Evolutionary conservation across 202 grass and related monocot species (phyloP), one percentile per base, ranked within the genome.

Genomic region (Zoysia matrella): DNA sequence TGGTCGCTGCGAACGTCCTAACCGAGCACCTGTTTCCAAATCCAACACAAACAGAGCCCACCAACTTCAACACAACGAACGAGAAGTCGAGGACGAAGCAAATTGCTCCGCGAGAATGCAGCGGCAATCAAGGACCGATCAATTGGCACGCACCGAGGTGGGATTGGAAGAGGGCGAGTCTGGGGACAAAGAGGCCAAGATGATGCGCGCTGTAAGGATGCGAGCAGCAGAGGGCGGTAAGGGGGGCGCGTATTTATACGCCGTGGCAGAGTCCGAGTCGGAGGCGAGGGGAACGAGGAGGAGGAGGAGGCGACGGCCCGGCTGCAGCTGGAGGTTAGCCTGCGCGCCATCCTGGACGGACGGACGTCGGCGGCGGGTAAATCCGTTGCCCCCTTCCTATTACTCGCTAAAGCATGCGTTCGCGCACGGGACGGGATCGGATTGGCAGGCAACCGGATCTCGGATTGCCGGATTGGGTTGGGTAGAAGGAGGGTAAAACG

Each of bases 181-280:
- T 5, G 0, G 39, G 47, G 60, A 13, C 42, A 13, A 11, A 16
- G 76, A 6, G 42, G 48, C 2, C 65, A 16, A 2, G 15, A 58
- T 30, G 22, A 30, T 2, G 66, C 2, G n/a, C 16, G 36, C 4
- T 72, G 12, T 1, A 15, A 6, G 45, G 69, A 57, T 15, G 60
- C 13, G 72, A 82, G 40, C 60, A 67, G 73, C 6, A 10, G 44
- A 18, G 67, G 52, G 78, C 78, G 52, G 72, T 61, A 61, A 47
- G 16, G 79, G 63, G 44, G 55, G 30, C 22, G 22, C 22, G 88
- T 86, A 86, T 86, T 73, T 68, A 86, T 89, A 82, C 78, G 52
- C 5, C 65, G 78, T 60, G 45, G 61, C 65, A 3, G 47, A 6
- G 39, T 39, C 36, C 30, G 63, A 18, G 7, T 68, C 46, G 4